These are phyloP conservation scores for Chytridiales sp. DNA, from an alignment of 371 early-diverging fungal species.

Conservation along the genomic window DNA sequence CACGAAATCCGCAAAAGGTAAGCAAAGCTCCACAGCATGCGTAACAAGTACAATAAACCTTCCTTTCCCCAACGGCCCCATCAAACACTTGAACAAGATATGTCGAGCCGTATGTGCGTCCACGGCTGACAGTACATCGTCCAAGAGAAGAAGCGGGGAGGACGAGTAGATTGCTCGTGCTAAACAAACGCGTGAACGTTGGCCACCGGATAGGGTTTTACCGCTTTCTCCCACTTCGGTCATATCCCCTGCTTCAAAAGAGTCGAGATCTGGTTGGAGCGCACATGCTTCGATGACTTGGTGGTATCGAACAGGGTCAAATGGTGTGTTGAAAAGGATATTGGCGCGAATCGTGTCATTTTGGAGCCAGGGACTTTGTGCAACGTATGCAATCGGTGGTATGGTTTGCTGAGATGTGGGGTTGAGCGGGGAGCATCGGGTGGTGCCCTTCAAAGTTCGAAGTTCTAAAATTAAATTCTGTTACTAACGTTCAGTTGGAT, in stretches of 20 bases:
- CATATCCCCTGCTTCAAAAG: neutral
- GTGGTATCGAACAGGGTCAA: constrained; percentile 33
- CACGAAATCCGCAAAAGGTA: constrained; percentile 28
- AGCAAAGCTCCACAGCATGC: constrained; percentile 64
- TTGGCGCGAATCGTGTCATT: constrained; percentile 48
- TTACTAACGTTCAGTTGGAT: neutral
- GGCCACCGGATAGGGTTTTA: constrained; percentile 50
- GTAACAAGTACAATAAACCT: constrained; percentile 85
- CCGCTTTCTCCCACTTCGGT: constrained; percentile 79
- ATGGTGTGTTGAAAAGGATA: constrained; percentile 44
- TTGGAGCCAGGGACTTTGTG: constrained; percentile 48
- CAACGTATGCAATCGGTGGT: constrained; percentile 24
- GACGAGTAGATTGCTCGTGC: constrained; percentile 48
- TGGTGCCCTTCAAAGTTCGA: neutral
- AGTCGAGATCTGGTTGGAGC: neutral
- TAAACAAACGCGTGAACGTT: constrained; percentile 58
- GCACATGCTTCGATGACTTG: neutral
- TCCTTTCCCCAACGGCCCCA: constrained; percentile 57
- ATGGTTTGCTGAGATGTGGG: neutral
- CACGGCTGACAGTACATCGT: constrained; percentile 68
- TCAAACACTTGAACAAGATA: constrained; percentile 50
- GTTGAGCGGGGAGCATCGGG: neutral
- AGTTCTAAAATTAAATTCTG: constrained; percentile 7
- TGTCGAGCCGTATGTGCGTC: constrained; percentile 88
- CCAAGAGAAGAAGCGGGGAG: constrained; percentile 34